Base-by-base conservation (phyloP, 1,139 yeast species). In the Yamadazyma kanchanaburiensis region DNA sequence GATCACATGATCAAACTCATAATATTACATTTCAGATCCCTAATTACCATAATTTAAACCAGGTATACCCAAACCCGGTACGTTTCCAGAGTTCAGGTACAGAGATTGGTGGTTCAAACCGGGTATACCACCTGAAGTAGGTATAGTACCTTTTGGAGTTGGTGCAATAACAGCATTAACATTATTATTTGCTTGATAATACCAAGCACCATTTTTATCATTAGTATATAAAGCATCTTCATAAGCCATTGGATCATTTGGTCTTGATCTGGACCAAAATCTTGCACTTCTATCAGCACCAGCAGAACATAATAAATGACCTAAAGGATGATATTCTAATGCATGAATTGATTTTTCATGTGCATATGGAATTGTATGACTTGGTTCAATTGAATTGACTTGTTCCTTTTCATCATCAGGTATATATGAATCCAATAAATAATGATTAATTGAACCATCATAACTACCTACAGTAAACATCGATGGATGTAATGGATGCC, bases 271-370 rank as follows among this genome's bases (percentile, higher is more conserved):
- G 21, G 91, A 80, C 98, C 98, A 91, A 59, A 91, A 86, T 39
- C 96, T 64, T n/a, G 95, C 87, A 9, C 94, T 79, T 51, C 94
- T 76, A 57, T 91, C 98, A 37, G 94, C 88, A 16, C 96, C 91
- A 0, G 96, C 97, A 11, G 96, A 80, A 37, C 94, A 82, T 27
- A 91, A 66, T 32, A 89, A 65, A 57, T 91, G 97, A 2, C 98
- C 98, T 48, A 86, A 66, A 3, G 97, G 97, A 58, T 89, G 96
- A 51, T 88, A 91, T 43, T 89, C 94, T 38, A 91, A 58, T 3
- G 95, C 77, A 60, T 91, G 88, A 30, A 91, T 80, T 4, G 96
- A 94, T 60, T 85, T 84, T 50, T 89, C 96, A 53, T 91, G 98
- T 0, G 97, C 98, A 56, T 74, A 81, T 2, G 96, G 96, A 25